A percentile compares a stretch with the other conserved stretches of the same genome.
Conservation (phyloP, 345 rosid species). For the Aegle marmelos region DNA sequence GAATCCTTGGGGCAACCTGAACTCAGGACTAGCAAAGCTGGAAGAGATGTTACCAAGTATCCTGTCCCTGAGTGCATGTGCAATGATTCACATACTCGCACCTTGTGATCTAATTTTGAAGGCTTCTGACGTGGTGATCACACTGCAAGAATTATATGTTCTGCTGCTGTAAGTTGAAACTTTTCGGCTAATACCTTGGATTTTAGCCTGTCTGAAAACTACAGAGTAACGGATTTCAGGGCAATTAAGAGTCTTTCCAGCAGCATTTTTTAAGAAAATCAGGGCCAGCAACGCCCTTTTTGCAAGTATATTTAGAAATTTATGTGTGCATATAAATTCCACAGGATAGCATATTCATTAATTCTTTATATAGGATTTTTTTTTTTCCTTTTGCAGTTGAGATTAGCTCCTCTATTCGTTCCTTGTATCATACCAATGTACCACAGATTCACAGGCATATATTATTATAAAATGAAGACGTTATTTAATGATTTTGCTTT, state of each 20-base stretch:
- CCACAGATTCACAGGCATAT: neutral
- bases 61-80: conserved; percentile 94
- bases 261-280: neutral
- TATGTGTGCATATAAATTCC: conserved; percentile 10
- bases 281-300: neutral
- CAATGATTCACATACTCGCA: conserved; percentile 25
- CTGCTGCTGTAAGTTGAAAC: neutral
- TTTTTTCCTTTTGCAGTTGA: neutral
- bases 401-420: conserved; percentile 8
- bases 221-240: neutral
- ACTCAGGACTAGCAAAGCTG: conserved; percentile 58
- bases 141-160: neutral
- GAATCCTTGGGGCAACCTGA: conserved; percentile 92
- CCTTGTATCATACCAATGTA: neutral
- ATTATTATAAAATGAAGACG: neutral
- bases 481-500: neutral
- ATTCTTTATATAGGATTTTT: conserved; percentile 21
- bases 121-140: neutral
- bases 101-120: neutral
- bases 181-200: conserved; percentile 10
- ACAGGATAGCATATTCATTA: conserved; percentile 16
- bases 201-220: conserved; percentile 15
- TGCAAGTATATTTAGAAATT: neutral
- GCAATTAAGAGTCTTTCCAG: conserved; percentile 23
- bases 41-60: conserved; percentile 85